Evolutionary conservation across 805 yeast genomes (phyloP).

Genomic region (Candida tibetensis): DNA sequence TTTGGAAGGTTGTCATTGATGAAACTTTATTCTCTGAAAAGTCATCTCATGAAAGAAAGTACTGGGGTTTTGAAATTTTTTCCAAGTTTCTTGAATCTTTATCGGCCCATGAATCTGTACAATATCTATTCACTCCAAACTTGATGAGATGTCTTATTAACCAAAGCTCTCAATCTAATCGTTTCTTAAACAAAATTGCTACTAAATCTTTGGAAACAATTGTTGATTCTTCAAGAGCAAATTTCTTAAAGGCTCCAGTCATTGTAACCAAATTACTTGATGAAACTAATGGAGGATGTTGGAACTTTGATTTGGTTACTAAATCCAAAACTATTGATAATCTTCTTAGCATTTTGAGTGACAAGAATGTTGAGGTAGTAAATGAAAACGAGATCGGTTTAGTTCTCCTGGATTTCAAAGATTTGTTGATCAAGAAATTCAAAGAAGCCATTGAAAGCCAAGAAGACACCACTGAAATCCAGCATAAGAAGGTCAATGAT

Average conservation of each 20-base stretch:
- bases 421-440: constrained; percentile 25
- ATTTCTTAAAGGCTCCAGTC: constrained; percentile 39
- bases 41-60: constrained; percentile 83
- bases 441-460: constrained; percentile 18
- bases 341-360: constrained; percentile 25
- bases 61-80: constrained; percentile 79
- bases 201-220: constrained; percentile 47
- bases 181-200: constrained; percentile 68
- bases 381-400: constrained; percentile 12
- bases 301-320: constrained; percentile 74
- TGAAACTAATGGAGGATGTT: constrained; percentile 46
- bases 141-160: constrained; percentile 70
- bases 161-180: constrained; percentile 64
- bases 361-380: constrained; percentile 11
- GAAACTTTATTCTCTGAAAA: constrained; percentile 73
- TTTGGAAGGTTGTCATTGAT: constrained; percentile 79
- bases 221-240: constrained; percentile 32
- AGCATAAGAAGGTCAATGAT: constrained; percentile 27
- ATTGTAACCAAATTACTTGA: constrained; percentile 25
- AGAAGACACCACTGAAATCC: constrained; percentile 18
- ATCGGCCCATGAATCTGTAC: constrained; percentile 16
- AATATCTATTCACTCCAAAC: constrained; percentile 54
- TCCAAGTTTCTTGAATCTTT: constrained; percentile 39
- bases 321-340: constrained; percentile 63
- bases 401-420: constrained; percentile 20